These are phyloP conservation scores for Epichloe elymi DNA, from an alignment of 2,329 filamentous ascomycete species.

Conservation along the genomic window DNA sequence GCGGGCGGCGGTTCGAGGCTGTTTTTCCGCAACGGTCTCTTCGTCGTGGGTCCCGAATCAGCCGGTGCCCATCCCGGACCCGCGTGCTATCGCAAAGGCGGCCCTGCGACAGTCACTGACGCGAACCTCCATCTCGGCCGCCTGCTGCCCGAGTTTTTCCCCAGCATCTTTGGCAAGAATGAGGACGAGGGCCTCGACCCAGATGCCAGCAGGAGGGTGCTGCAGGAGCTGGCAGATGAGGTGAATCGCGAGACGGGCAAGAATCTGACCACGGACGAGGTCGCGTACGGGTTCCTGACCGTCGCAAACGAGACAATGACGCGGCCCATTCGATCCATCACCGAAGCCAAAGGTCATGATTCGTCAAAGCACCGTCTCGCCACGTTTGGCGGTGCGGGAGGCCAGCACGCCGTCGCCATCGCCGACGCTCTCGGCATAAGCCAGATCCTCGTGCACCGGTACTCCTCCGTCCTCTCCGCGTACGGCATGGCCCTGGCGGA, in stretches of 20 bases:
- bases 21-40: constrained; percentile 59
- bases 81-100: constrained; percentile 60
- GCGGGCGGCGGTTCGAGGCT: constrained; percentile 61
- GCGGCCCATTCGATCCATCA: constrained; percentile 21
- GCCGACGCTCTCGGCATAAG: constrained; percentile 29
- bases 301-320: constrained; percentile 25
- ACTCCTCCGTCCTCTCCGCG: constrained; percentile 32
- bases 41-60: constrained; percentile 60
- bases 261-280: constrained; percentile 21
- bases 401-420: constrained; percentile 31
- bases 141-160: constrained; percentile 49
- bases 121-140: constrained; percentile 58
- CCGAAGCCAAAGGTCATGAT: constrained; percentile 23
- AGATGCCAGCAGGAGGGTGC: constrained; percentile 26
- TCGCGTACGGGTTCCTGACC: constrained; percentile 23
- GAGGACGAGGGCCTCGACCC: constrained; percentile 22
- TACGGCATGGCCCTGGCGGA: constrained; percentile 34
- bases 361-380: constrained; percentile 22
- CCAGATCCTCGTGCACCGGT: constrained; percentile 29
- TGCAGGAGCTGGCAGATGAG: constrained; percentile 25
- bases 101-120: constrained; percentile 59
- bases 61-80: constrained; percentile 59
- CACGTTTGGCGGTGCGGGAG: constrained; percentile 26
- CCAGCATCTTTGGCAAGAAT: constrained; percentile 37
- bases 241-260: constrained; percentile 22